Percentiles rank a stretch among this genome's conserved stretches.
Evolutionary conservation across 768 basidiomycete species (phyloP).

Genomic region (Roridomyces roridus): DNA sequence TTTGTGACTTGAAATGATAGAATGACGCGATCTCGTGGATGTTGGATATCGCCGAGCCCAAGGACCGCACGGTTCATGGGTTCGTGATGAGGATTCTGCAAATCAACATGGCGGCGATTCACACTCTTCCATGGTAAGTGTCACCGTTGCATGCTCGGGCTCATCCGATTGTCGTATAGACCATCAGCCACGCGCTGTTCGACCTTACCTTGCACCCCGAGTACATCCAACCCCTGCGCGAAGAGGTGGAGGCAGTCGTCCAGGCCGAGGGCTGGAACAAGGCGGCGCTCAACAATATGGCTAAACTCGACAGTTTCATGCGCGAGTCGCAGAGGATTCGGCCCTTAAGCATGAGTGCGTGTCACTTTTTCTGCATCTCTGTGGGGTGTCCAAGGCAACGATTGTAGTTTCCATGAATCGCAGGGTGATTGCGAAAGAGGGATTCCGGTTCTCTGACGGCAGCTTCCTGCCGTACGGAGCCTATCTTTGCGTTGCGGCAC

Average conservation of each 20-base stretch:
- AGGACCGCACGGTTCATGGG: conserved; percentile 19
- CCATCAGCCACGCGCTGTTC: conserved; percentile 44
- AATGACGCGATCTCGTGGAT: conserved; percentile 43
- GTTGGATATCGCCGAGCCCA: conserved; percentile 30
- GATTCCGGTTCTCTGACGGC: conserved; percentile 43
- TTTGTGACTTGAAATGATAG: conserved; percentile 1
- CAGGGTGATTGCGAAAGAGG: conserved; percentile 27
- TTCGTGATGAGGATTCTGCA: conserved; percentile 31
- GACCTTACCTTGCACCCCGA: conserved; percentile 38
- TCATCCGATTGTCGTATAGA: conserved; percentile 22
- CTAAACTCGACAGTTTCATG: conserved; percentile 51
- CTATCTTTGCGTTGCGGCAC: conserved; percentile 26
- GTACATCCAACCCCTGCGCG: conserved; percentile 44
- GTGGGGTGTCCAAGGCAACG: background rate
- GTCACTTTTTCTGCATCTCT: conserved; percentile 23
- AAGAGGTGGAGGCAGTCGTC: conserved; percentile 60
- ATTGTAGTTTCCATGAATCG: conserved; percentile 33
- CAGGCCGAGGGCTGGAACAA: conserved; percentile 55
- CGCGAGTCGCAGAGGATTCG: conserved; percentile 46
- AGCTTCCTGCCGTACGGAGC: conserved; percentile 37
- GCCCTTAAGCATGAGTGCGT: conserved; percentile 25
- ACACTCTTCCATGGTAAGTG: conserved; percentile 43
- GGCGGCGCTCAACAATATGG: conserved; percentile 43
- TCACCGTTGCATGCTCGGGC: background rate
- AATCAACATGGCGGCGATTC: conserved; percentile 42